A percentile compares a stretch with the other conserved stretches of the same genome.
These are phyloP conservation scores for Trypanosomatidae sp. DNA, from an alignment of 208 protist species.

Conservation along the genomic window DNA sequence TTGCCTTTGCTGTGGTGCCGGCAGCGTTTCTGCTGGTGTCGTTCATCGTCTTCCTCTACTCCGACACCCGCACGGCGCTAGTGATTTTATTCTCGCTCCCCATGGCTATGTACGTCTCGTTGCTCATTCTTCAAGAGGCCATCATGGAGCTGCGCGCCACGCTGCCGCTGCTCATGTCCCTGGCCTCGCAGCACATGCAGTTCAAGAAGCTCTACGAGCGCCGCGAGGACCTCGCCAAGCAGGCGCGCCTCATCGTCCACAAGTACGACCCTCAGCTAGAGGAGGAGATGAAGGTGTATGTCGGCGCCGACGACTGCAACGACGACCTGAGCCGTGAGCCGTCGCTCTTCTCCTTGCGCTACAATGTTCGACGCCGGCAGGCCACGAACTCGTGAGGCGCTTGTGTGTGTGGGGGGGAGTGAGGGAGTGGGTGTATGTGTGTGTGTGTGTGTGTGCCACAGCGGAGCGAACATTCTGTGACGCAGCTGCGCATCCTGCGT, in stretches of 20 bases:
- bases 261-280: constrained; percentile 76
- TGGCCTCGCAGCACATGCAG: constrained; percentile 85
- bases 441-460: background rate
- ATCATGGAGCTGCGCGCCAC: constrained; percentile 81
- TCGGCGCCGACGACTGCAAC: constrained; percentile 32
- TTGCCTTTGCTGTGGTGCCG: constrained; percentile 71
- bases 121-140: constrained; percentile 85
- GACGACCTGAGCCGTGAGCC: constrained; percentile 67
- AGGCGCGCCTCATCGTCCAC: constrained; percentile 57
- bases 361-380: constrained; percentile 63
- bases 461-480: background rate
- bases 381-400: constrained; percentile 30
- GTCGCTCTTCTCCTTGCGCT: constrained; percentile 85
- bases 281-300: constrained; percentile 71
- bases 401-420: no score
- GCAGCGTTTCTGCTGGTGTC: constrained; percentile 57
- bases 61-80: constrained; percentile 63
- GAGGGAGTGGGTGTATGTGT: no score
- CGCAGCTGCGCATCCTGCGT: background rate
- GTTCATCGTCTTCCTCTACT: constrained; percentile 59
- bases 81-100: constrained; percentile 78
- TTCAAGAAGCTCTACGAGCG: constrained; percentile 87
- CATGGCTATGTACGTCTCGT: constrained; percentile 90
- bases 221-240: constrained; percentile 54
- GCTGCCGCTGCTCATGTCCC: constrained; percentile 87